Conservation (phyloP, 1,284 basidiomycete genomes). For the Rhodotorula mucilaginosa region DNA sequence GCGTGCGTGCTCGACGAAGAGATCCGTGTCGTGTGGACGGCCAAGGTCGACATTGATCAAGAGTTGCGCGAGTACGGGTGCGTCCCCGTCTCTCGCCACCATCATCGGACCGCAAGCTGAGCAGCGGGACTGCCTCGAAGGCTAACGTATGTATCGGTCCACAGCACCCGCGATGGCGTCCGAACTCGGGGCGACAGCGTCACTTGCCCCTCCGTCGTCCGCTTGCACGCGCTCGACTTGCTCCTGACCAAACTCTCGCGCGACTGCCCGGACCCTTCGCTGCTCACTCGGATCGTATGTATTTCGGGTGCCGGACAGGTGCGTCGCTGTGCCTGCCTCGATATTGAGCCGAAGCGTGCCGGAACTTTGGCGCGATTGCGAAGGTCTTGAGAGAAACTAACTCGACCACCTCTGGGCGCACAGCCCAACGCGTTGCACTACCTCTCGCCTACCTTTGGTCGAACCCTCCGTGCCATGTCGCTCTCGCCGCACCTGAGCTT, state of each 20-base stretch:
- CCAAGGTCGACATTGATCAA: slow-evolving; percentile 72
- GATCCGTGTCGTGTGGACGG: slow-evolving; percentile 71
- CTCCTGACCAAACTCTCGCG: slow-evolving; percentile 68
- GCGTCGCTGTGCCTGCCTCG: not conserved
- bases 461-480: not conserved
- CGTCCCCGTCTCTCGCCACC: slow-evolving; percentile 17
- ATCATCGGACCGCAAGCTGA: not conserved
- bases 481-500: slow-evolving; percentile 1
- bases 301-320: slow-evolving; percentile 73
- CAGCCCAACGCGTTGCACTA: slow-evolving; percentile 21
- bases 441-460: slow-evolving; percentile 13
- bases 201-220: slow-evolving; percentile 79
- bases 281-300: slow-evolving; percentile 64
- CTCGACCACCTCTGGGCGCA: too few relatives aligned
- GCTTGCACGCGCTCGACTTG: slow-evolving; percentile 73
- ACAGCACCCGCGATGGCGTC: slow-evolving; percentile 74
- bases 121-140: slow-evolving; percentile 46
- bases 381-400: not conserved
- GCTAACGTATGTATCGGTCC: too few relatives aligned
- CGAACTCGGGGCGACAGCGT: slow-evolving; percentile 78
- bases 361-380: not conserved
- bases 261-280: slow-evolving; percentile 53
- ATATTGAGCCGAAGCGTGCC: not conserved
- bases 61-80: slow-evolving; percentile 76
- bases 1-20: slow-evolving; percentile 74